Conservation (phyloP, 768 basidiomycete genomes). For the Favolaschia claudopus region DNA sequence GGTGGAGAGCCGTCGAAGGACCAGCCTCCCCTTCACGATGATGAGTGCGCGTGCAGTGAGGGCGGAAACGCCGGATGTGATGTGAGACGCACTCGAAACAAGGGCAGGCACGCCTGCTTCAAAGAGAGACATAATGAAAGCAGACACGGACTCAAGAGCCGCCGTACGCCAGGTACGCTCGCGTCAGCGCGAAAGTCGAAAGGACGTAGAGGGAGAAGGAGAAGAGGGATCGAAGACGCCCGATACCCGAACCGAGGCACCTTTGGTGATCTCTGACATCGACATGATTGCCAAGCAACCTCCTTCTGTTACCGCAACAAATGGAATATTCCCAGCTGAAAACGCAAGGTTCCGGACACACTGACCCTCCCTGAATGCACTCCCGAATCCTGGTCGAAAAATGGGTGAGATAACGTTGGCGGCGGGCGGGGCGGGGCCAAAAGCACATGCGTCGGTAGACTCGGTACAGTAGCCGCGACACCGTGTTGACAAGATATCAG, state of each 20-base stretch:
- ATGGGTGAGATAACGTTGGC: too few relatives aligned
- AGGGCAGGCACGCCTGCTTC: conserved; percentile 16
- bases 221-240: neutral
- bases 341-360: too few relatives aligned
- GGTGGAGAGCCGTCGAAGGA: neutral
- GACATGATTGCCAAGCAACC: neutral
- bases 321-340: too few relatives aligned
- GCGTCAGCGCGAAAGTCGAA: conserved; percentile 6
- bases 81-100: conserved; percentile 16
- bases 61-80: neutral
- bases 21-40: conserved; percentile 10
- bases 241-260: neutral
- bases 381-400: too few relatives aligned
- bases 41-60: neutral
- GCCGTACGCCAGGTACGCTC: conserved; percentile 27
- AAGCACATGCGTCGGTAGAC: too few relatives aligned
- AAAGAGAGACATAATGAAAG: conserved; percentile 25
- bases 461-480: too few relatives aligned
- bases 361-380: too few relatives aligned
- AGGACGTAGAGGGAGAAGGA: neutral
- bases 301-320: too few relatives aligned
- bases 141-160: conserved; percentile 17
- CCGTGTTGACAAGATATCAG: too few relatives aligned
- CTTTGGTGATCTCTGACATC: neutral
- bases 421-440: too few relatives aligned